Percentiles rank a stretch among this genome's conserved stretches.
phyloP scores from a whole-genome alignment of 768 basidiomycete species.

The Termitomyces sp. region DNA sequence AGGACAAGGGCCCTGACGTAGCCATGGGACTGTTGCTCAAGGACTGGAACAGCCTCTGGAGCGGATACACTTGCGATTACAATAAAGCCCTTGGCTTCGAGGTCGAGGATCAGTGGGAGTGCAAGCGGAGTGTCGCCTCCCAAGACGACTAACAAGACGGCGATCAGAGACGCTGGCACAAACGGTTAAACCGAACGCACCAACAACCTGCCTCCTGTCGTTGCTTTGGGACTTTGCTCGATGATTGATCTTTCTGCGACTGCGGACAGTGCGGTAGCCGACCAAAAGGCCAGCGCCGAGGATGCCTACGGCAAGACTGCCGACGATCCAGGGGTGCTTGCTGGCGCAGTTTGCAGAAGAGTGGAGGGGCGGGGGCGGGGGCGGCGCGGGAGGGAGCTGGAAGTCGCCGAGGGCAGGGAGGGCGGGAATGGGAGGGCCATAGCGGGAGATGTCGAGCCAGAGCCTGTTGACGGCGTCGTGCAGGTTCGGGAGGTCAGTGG shows the following conservation, averaged over 20 bases:
- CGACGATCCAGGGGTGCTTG: slow-evolving; percentile 57
- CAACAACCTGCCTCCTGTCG: slow-evolving; percentile 65
- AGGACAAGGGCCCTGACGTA: slow-evolving; percentile 79
- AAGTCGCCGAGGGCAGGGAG: slow-evolving; percentile 66
- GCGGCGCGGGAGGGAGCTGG: slow-evolving; percentile 58
- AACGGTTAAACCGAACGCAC: slow-evolving; percentile 33
- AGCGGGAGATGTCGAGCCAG: slow-evolving; percentile 77
- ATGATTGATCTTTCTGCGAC: slow-evolving; percentile 28
- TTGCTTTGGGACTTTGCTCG: slow-evolving; percentile 42
- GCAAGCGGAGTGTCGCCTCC: slow-evolving; percentile 76
- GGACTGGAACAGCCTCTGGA: slow-evolving; percentile 53
- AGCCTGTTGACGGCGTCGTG: slow-evolving; percentile 63
- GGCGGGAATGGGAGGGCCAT: slow-evolving; percentile 63
- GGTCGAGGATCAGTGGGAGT: slow-evolving; percentile 63
- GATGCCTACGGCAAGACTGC: slow-evolving; percentile 49
- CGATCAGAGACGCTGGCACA: not conserved
- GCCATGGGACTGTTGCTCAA: slow-evolving; percentile 67
- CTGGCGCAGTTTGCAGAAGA: slow-evolving; percentile 47
- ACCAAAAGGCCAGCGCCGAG: slow-evolving; percentile 59
- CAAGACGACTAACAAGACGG: slow-evolving; percentile 4
- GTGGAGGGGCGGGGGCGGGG: slow-evolving; percentile 54
- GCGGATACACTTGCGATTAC: slow-evolving; percentile 76
- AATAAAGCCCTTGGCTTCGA: slow-evolving; percentile 78
- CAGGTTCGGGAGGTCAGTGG: slow-evolving; percentile 57
- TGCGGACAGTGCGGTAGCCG: slow-evolving; percentile 42